These are phyloP conservation scores for Lentinus brumalis DNA, from an alignment of 768 basidiomycete genomes.

Conservation along the genomic window DNA sequence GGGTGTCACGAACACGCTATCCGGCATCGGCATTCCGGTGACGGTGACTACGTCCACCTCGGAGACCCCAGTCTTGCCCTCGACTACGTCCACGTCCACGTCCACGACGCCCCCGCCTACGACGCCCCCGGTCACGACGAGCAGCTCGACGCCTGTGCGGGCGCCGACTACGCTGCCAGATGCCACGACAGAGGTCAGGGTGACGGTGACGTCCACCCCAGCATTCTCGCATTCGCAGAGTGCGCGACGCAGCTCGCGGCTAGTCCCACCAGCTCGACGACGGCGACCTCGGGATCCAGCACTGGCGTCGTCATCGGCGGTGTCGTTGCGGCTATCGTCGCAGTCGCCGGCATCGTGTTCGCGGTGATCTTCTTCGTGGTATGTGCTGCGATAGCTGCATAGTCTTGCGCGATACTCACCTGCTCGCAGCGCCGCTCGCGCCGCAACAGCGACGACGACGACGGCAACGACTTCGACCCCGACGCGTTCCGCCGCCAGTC, in stretches of 20 bases:
- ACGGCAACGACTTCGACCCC: conserved; percentile 49
- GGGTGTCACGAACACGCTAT: no score
- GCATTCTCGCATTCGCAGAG: not conserved
- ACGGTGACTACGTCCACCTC: conserved; percentile 1
- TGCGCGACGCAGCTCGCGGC: not conserved
- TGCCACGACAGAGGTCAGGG: not conserved
- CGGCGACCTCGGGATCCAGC: conserved; percentile 12
- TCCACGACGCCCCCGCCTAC: not conserved
- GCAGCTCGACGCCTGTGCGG: not conserved
- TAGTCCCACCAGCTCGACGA: conserved; percentile 9
- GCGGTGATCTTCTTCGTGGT: conserved; percentile 40
- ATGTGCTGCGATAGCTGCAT: conserved; percentile 18
- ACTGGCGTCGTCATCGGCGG: conserved; percentile 36
- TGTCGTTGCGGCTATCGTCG: conserved; percentile 37
- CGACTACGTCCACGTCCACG: not conserved
- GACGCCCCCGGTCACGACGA: not conserved
- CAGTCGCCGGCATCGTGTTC: conserved; percentile 32
- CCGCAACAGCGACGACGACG: conserved; percentile 35
- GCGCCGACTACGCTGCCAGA: not conserved
- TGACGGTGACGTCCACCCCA: not conserved
- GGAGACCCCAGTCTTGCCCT: not conserved
- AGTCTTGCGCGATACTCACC: not conserved
- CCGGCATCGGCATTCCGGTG: not conserved
- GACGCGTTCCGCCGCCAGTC: conserved; percentile 65
- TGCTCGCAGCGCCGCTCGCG: conserved; percentile 26